Evolutionary conservation across 2,329 filamentous ascomycete genomes (phyloP), one percentile per base, ranked within the genome.

Genomic region (Pseudocercospora eumusae): DNA sequence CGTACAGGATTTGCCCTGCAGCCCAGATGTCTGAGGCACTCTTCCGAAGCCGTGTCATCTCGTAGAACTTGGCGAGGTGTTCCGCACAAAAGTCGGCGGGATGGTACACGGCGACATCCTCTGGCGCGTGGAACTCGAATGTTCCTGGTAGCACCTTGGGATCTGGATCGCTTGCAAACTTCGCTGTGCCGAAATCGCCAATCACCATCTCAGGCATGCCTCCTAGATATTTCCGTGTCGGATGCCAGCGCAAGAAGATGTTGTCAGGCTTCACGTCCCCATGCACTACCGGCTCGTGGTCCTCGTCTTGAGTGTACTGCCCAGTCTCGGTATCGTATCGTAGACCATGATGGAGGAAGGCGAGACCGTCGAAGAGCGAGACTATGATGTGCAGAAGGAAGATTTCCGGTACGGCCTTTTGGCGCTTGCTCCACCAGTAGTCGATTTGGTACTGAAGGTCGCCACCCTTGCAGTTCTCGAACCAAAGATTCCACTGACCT

Each of bases 151-250:
- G 40, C 4, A 61, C 54, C 4, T 49, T 56, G 2, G 52, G 28
- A 10, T 61, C 52, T 0, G 15, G 25, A 1, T 60, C 25, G 9
- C 18, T 21, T 0, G 55, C 53, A 1, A 59, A 18, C 10, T 60
- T 59, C 1, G 63, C 52, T 10, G 44, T 20, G 2, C 66, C 68
- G 20, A 66, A 67, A 49, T 70, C 67, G 1, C 64, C 67, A 0
- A 70, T 58, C 10, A 66, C 57, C 4, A 70, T 13, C 4, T 66
- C 57, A 4, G 68, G 69, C 21, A 69, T 28, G 2, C 59, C 61
- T 2, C 54, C 59, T 6, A 61, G 10, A 13, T 49, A 56, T 4
- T 13, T 23, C 5, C 23, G 23, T 5, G 47, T 27, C 6, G 47
- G 9, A n/a, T 23, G 47, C 47, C 47, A 50, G 13, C 47, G 47